Evolutionary conservation across 2,329 filamentous ascomycete species (phyloP).

Genomic region (Penicillium sp.): DNA sequence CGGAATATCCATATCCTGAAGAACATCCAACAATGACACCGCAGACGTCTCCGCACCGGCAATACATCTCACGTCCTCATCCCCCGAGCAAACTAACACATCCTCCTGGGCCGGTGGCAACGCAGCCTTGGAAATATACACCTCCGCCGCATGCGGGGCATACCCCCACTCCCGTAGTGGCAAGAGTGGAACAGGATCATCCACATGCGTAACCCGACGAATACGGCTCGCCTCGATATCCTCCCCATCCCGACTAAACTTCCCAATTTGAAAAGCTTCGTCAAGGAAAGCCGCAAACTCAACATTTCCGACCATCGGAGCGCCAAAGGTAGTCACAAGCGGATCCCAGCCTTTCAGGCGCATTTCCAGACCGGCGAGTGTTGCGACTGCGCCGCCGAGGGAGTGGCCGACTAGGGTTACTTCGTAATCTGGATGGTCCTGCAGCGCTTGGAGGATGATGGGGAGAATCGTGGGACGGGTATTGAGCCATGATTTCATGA

Average conservation of each 20-base stretch:
- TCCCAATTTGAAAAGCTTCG: constrained; percentile 52
- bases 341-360: constrained; percentile 76
- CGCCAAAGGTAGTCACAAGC: constrained; percentile 87
- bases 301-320: constrained; percentile 70
- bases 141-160: constrained; percentile 80
- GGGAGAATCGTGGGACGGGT: constrained; percentile 74
- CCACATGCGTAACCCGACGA: constrained; percentile 78
- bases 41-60: constrained; percentile 56
- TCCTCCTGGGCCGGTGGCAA: constrained; percentile 73
- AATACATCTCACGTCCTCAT: constrained; percentile 74
- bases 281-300: constrained; percentile 62
- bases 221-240: constrained; percentile 26
- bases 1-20: constrained; percentile 19
- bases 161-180: constrained; percentile 91
- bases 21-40: constrained; percentile 14
- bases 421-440: constrained; percentile 71
- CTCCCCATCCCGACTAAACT: constrained; percentile 9
- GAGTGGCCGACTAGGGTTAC: constrained; percentile 87
- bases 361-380: constrained; percentile 83
- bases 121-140: constrained; percentile 76
- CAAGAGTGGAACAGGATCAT: constrained; percentile 87
- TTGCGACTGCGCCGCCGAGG: constrained; percentile 88
- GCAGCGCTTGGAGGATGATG: constrained; percentile 64
- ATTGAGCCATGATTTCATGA: constrained; percentile 81
- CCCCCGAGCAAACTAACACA: constrained; percentile 72